Evolutionary conservation across 495 filamentous ascomycete species (phyloP).

Genomic region (Aspergillus kassunensis): DNA sequence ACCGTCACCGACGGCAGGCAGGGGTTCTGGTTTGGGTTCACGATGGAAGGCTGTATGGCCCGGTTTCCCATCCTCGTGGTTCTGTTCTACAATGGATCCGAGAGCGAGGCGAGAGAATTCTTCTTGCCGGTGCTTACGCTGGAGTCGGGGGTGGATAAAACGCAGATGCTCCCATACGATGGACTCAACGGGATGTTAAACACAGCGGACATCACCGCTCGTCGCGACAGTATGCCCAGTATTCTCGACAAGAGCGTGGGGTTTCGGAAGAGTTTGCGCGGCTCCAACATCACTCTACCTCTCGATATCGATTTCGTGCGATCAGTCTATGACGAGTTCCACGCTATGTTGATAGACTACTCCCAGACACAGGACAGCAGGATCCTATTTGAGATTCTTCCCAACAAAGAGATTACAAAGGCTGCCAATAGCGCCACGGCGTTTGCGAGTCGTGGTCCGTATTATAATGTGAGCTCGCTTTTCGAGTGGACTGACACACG

Average conservation of each 20-base stretch:
- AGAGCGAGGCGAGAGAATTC: slow-evolving; percentile 26
- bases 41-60: slow-evolving; percentile 19
- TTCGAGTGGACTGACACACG: slow-evolving; percentile 13
- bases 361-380: slow-evolving; percentile 8
- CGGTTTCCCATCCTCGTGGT: slow-evolving; percentile 23
- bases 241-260: neutral
- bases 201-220: neutral
- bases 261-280: slow-evolving; percentile 9
- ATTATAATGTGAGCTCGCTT: slow-evolving; percentile 16
- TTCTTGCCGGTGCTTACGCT: slow-evolving; percentile 26
- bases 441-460: slow-evolving; percentile 18
- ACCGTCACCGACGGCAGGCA: slow-evolving; percentile 16
- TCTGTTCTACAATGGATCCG: slow-evolving; percentile 44
- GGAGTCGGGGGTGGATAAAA: neutral
- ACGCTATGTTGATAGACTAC: neutral
- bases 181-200: neutral
- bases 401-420: slow-evolving; percentile 8
- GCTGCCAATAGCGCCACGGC: slow-evolving; percentile 13
- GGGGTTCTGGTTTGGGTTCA: slow-evolving; percentile 27
- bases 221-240: neutral
- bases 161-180: neutral
- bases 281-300: slow-evolving; percentile 13
- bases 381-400: slow-evolving; percentile 17
- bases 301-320: slow-evolving; percentile 12
- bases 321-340: slow-evolving; percentile 15